These are phyloP conservation scores for Kazachstania psychrophila DNA, from an alignment of 805 yeast species.

Conservation along the genomic window DNA sequence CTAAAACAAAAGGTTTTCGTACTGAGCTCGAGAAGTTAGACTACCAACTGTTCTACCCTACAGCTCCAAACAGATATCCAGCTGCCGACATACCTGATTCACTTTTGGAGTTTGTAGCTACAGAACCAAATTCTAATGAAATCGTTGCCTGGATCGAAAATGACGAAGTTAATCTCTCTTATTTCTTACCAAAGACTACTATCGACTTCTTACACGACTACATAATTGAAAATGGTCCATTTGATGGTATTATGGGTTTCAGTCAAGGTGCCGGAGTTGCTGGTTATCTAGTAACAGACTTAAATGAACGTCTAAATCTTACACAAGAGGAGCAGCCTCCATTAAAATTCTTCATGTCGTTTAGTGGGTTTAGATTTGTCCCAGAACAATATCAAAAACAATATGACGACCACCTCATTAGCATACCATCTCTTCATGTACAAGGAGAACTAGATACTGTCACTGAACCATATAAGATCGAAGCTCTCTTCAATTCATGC, in stretches of 20 bases:
- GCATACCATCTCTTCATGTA: constrained; percentile 56
- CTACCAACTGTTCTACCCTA: constrained; percentile 60
- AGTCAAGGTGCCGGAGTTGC: constrained; percentile 93
- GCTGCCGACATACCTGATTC: constrained; percentile 56
- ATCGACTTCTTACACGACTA: constrained; percentile 37
- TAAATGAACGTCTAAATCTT: constrained; percentile 36
- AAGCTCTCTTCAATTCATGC: constrained; percentile 46
- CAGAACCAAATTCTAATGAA: constrained; percentile 16
- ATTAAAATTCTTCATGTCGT: constrained; percentile 62
- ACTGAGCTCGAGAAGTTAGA: constrained; percentile 51
- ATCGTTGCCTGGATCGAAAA: constrained; percentile 61
- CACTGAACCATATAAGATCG: constrained; percentile 62
- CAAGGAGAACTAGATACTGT: constrained; percentile 87
- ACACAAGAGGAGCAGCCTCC: constrained; percentile 34
- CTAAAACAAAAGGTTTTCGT: constrained; percentile 78
- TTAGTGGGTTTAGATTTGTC: constrained; percentile 49
- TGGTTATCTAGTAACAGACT: constrained; percentile 50
- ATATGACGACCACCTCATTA: constrained; percentile 23
- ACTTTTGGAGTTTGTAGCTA: constrained; percentile 26
- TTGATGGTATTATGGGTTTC: constrained; percentile 80
- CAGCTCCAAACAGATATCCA: constrained; percentile 61
- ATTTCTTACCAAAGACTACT: constrained; percentile 29
- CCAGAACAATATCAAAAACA: constrained; percentile 26
- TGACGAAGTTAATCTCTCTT: constrained; percentile 33
- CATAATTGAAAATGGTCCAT: constrained; percentile 55